Evolutionary conservation across 495 filamentous ascomycete genomes (phyloP).

Genomic region (Beverwykella pulmonaria): DNA sequence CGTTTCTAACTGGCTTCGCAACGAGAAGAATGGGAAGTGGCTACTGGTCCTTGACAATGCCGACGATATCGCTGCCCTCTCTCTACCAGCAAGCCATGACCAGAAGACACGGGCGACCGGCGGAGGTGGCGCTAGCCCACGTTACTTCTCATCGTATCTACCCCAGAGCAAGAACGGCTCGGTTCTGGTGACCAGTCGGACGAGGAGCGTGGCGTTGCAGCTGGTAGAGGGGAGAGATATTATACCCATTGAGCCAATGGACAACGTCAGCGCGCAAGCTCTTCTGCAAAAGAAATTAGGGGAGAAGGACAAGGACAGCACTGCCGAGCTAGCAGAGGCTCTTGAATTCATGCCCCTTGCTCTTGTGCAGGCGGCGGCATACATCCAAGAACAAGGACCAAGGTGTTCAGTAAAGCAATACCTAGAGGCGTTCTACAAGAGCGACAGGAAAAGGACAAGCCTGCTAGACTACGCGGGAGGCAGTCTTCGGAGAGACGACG

Average conservation of each 20-base stretch:
- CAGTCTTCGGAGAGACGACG: slow-evolving; percentile 43
- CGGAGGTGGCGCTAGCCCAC: background rate
- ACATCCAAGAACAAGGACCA: slow-evolving; percentile 22
- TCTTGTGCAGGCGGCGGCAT: too few relatives aligned
- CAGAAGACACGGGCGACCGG: too few relatives aligned
- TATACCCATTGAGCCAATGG: slow-evolving; percentile 47
- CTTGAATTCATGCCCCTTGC: slow-evolving; percentile 32
- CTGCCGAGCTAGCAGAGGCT: slow-evolving; percentile 8
- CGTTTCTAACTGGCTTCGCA: slow-evolving; percentile 47
- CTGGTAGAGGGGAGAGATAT: slow-evolving; percentile 47
- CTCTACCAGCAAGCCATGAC: background rate
- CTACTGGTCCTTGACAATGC: slow-evolving; percentile 58
- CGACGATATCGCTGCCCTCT: slow-evolving; percentile 51
- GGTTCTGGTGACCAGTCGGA: slow-evolving; percentile 23
- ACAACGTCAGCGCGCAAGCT: slow-evolving; percentile 36
- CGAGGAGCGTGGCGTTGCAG: slow-evolving; percentile 28
- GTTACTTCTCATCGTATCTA: slow-evolving; percentile 7
- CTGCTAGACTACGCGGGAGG: slow-evolving; percentile 43
- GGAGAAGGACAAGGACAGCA: slow-evolving; percentile 3
- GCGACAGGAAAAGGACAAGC: slow-evolving; percentile 39
- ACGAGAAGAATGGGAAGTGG: slow-evolving; percentile 48
- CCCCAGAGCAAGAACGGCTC: slow-evolving; percentile 28
- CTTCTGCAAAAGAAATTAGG: slow-evolving; percentile 51
- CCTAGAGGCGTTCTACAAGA: slow-evolving; percentile 45
- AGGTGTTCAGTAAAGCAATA: slow-evolving; percentile 40